A percentile compares a stretch with the other conserved stretches of the same genome.
Evolutionary conservation across 305 asterid genomes (phyloP).

Genomic region (Striga hermonthica): DNA sequence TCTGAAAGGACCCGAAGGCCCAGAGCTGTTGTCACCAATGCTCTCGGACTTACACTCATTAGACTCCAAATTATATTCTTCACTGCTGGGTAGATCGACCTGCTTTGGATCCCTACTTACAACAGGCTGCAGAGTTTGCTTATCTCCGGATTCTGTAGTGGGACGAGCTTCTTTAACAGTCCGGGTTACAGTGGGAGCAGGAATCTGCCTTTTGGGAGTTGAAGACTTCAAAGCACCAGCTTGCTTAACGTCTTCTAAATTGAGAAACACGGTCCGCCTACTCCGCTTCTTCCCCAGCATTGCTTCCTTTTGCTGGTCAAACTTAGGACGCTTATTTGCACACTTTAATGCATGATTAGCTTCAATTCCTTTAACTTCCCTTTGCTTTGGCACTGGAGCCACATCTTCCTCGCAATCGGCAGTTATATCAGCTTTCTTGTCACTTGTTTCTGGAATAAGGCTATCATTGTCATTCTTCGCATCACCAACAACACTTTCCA

Average conservation of each 20-base stretch:
- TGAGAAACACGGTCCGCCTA: constrained; percentile 93
- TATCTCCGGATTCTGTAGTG: constrained; percentile 64
- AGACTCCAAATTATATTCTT: constrained; percentile 54
- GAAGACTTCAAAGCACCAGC: constrained; percentile 70
- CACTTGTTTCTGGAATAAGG: constrained; percentile 55
- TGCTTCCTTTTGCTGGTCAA: constrained; percentile 89
- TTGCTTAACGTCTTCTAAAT: constrained; percentile 92
- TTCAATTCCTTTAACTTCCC: constrained; percentile 75
- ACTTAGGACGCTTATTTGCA: constrained; percentile 74
- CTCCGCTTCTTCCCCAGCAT: constrained; percentile 95
- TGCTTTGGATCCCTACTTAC: constrained; percentile 50
- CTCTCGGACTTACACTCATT: constrained; percentile 64
- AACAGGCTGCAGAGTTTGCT: constrained; percentile 55
- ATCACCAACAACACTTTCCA: constrained; percentile 41
- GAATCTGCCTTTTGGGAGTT: constrained; percentile 89
- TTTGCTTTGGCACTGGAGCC: constrained; percentile 57
- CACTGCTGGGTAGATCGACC: constrained; percentile 54
- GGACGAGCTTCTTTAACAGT: constrained; percentile 66
- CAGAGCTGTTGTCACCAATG: constrained; percentile 60
- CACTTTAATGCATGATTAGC: constrained; percentile 70
- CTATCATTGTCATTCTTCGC: constrained; percentile 49
- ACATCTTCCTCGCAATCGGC: constrained; percentile 64
- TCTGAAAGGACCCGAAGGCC: constrained; percentile 51
- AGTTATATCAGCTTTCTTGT: constrained; percentile 49
- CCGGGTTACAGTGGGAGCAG: constrained; percentile 72